A percentile compares a stretch with the other conserved stretches of the same genome.
Conservation (phyloP, 495 filamentous ascomycete species). For the Neurospora hispaniola region DNA sequence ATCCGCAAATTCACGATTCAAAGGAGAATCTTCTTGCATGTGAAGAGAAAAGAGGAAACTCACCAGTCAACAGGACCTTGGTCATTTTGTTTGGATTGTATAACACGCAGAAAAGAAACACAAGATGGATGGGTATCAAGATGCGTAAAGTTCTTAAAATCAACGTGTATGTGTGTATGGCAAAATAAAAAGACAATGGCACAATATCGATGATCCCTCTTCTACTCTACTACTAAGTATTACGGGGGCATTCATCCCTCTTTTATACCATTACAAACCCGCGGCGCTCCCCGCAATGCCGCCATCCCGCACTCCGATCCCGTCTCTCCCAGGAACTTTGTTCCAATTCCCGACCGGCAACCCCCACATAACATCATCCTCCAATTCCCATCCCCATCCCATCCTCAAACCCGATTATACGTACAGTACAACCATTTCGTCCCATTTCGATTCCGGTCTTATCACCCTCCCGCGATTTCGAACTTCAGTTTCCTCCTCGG, state of each 20-base stretch:
- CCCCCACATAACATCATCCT: background rate
- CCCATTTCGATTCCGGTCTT: no score
- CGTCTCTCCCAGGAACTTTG: background rate
- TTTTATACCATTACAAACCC: background rate
- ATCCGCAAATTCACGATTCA: background rate
- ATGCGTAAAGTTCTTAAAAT: background rate
- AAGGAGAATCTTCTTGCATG: background rate
- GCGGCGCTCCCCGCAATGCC: background rate
- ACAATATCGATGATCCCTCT: no score
- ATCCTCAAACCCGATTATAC: background rate
- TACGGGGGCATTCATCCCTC: background rate
- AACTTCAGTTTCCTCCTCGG: background rate
- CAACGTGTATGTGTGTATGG: no score
- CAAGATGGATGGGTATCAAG: background rate
- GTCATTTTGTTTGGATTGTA: constrained; percentile 34
- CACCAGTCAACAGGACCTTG: constrained; percentile 49
- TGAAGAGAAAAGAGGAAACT: constrained; percentile 3
- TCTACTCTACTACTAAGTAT: background rate
- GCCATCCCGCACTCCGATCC: background rate
- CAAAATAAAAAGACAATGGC: no score
- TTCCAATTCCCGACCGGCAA: background rate
- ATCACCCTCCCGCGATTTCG: background rate
- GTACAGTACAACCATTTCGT: no score
- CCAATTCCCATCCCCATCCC: background rate
- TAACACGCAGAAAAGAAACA: background rate